Percentiles rank a stretch among this genome's conserved stretches.
Conservation (phyloP, 2,329 filamentous ascomycete species). For the Xylariaceae sp. region DNA sequence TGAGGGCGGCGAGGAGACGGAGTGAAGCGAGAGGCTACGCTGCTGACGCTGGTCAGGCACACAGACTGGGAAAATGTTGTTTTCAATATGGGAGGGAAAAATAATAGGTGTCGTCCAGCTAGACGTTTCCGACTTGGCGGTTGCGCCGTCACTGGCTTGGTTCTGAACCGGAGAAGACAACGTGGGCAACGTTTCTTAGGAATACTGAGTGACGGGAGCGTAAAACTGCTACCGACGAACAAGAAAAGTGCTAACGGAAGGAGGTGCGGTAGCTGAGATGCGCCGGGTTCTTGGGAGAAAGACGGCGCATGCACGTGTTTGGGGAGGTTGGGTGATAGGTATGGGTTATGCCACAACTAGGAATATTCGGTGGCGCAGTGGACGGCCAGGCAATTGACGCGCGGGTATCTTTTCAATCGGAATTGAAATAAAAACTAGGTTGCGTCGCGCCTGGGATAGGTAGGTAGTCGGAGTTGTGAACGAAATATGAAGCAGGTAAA, state of each 20-base stretch:
- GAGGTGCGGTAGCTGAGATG: neutral
- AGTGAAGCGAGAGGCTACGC: constrained; percentile 20
- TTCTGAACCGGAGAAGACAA: constrained; percentile 42
- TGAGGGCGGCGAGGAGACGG: constrained; percentile 9
- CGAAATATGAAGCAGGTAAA: neutral
- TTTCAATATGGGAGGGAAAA: constrained; percentile 40
- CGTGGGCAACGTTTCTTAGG: constrained; percentile 38
- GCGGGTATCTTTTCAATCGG: neutral
- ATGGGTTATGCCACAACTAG: constrained; percentile 12
- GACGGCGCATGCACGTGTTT: constrained; percentile 1
- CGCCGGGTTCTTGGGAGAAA: constrained; percentile 3
- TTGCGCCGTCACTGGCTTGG: constrained; percentile 33
- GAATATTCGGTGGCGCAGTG: constrained; percentile 23
- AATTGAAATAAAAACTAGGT: neutral
- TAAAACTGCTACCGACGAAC: constrained; percentile 15
- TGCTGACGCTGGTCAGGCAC: constrained; percentile 41
- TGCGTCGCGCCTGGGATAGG: constrained; percentile 6
- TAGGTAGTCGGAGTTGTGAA: neutral
- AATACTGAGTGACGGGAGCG: constrained; percentile 30
- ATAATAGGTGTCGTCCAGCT: constrained; percentile 37
- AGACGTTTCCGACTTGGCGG: constrained; percentile 37
- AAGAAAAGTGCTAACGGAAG: neutral
- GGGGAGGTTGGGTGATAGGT: constrained; percentile 17
- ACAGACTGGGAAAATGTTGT: constrained; percentile 40
- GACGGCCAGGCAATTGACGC: constrained; percentile 8